Evolutionary conservation across 2,329 filamentous ascomycete species (phyloP).

Genomic region (Colletotrichum lindemuthianum): DNA sequence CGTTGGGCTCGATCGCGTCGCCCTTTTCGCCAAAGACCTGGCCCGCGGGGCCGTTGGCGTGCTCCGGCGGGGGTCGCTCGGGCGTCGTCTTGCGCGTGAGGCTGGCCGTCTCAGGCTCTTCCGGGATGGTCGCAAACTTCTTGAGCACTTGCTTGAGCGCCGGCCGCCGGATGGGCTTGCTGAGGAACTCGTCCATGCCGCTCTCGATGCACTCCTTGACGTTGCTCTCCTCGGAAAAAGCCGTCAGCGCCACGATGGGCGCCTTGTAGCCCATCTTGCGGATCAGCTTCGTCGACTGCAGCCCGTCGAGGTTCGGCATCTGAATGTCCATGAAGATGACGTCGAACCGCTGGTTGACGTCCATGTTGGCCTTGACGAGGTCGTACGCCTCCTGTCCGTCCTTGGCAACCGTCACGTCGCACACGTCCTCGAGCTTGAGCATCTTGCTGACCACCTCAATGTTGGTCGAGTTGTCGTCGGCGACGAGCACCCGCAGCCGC

Average conservation of each 20-base stretch:
- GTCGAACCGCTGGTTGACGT: slow-evolving; percentile 77
- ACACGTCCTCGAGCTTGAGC: slow-evolving; percentile 81
- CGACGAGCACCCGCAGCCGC: slow-evolving; percentile 84
- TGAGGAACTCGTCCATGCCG: slow-evolving; percentile 91
- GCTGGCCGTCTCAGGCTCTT: slow-evolving; percentile 66
- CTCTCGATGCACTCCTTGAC: slow-evolving; percentile 86
- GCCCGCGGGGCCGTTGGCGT: slow-evolving; percentile 15
- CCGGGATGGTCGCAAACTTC: slow-evolving; percentile 83
- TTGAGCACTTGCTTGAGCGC: slow-evolving; percentile 87
- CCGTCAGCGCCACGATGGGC: slow-evolving; percentile 90
- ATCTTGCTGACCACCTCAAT: slow-evolving; percentile 69
- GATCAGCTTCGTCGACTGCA: slow-evolving; percentile 87
- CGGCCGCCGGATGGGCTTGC: slow-evolving; percentile 80
- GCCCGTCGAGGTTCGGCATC: slow-evolving; percentile 92
- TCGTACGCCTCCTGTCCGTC: slow-evolving; percentile 90
- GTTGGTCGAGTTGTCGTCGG: slow-evolving; percentile 73
- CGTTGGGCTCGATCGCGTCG: slow-evolving; percentile 15
- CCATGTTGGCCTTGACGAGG: slow-evolving; percentile 84
- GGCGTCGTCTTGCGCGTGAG: slow-evolving; percentile 46
- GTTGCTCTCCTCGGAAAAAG: slow-evolving; percentile 91
- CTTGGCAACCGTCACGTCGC: slow-evolving; percentile 88
- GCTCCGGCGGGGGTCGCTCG: slow-evolving; percentile 37
- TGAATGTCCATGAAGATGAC: slow-evolving; percentile 96
- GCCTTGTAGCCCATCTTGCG: slow-evolving; percentile 86
- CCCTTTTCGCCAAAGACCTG: slow-evolving; percentile 20